phyloP scores from a whole-genome alignment of 1,284 basidiomycete genomes.

The Malassezia nana region DNA sequence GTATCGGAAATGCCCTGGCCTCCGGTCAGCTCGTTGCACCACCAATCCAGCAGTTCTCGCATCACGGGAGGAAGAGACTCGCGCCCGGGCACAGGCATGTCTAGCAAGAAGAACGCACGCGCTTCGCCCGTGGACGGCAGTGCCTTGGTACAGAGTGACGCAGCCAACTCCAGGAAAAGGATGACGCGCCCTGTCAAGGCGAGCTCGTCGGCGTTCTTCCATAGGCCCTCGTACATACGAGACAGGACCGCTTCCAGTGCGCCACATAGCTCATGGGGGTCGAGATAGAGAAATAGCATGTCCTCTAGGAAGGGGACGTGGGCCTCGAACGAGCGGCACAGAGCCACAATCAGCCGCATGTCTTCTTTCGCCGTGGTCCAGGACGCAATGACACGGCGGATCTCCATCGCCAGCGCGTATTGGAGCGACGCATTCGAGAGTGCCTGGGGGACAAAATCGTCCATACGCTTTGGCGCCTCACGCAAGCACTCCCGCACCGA shows the following conservation, averaged over 20 bases:
- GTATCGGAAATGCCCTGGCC: background rate
- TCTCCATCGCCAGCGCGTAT: background rate
- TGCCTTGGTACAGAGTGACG: background rate
- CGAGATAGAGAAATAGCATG: background rate
- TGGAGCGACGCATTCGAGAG: background rate
- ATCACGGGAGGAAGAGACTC: background rate
- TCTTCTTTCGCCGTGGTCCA: background rate
- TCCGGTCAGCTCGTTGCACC: conserved; percentile 1
- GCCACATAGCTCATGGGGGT: background rate
- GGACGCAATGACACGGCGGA: background rate
- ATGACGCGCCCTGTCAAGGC: background rate
- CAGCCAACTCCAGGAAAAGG: background rate
- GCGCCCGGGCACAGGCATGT: background rate
- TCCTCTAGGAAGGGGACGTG: background rate
- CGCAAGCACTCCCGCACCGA: background rate
- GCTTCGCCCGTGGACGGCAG: background rate
- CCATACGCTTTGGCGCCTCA: background rate
- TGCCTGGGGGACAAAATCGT: background rate
- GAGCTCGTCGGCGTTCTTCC: conserved; percentile 1
- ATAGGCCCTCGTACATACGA: background rate
- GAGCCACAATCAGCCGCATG: background rate
- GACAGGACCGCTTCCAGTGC: background rate
- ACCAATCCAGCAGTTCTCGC: conserved; percentile 3
- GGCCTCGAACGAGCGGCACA: background rate
- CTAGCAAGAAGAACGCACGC: background rate